These are phyloP conservation scores for Melampsora abietis-canadensis DNA, from an alignment of 1,284 basidiomycete genomes.

Conservation along the genomic window DNA sequence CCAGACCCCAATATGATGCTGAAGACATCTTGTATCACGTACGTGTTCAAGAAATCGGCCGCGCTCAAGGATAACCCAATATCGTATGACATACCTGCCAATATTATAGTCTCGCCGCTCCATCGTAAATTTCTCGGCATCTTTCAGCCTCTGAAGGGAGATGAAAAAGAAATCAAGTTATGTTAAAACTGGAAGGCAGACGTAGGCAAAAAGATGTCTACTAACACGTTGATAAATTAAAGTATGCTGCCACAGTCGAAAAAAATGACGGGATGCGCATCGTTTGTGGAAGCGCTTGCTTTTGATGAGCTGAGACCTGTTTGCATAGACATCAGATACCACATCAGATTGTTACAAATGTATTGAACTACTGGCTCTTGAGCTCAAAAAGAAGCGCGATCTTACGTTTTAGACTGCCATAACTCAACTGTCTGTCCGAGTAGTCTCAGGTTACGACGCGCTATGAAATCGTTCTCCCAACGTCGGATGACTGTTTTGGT, in stretches of 20 bases:
- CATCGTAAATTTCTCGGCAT: neutral
- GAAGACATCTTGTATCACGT: neutral
- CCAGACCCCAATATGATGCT: neutral
- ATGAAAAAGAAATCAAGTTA: neutral
- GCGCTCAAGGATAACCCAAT: neutral
- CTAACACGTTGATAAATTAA: neutral
- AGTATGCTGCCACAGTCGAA: slow-evolving; percentile 1
- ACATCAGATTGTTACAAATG: neutral
- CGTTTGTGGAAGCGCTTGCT: neutral
- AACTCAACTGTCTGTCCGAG: neutral
- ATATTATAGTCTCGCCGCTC: neutral
- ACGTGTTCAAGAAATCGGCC: neutral
- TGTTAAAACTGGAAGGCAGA: neutral
- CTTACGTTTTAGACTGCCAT: neutral
- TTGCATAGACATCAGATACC: too few relatives aligned
- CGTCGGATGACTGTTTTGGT: neutral
- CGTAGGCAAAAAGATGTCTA: neutral
- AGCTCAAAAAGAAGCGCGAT: neutral
- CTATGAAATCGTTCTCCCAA: neutral
- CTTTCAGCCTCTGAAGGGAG: neutral
- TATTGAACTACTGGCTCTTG: neutral
- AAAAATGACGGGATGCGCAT: neutral
- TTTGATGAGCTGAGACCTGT: neutral
- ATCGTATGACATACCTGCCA: neutral
- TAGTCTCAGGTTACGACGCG: neutral